Evolutionary conservation across 2,329 filamentous ascomycete genomes (phyloP), one percentile per base, ranked within the genome.

Genomic region (Cytospora piceicola): DNA sequence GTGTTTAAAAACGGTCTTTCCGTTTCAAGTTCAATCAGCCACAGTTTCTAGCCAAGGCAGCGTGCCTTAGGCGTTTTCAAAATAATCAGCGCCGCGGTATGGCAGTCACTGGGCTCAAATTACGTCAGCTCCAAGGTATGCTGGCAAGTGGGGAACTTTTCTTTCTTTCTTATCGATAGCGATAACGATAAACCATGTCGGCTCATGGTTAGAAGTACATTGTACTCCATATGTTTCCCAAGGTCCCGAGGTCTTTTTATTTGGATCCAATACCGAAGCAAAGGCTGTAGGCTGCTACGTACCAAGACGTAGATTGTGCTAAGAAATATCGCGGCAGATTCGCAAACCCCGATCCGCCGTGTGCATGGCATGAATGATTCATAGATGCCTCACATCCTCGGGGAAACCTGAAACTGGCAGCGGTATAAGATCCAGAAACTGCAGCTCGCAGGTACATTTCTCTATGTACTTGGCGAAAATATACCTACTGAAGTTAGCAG

Each of bases 321-420:
- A 15, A 29, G 29, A 30, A 32, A 22, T 42, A 27, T 49, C 53
- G 51, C 39, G n/a, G 12, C 53, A 54, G 51, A 36, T 36, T 22
- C n/a, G 22, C 53, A 63, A 20, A 30, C 3, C n/a, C 20, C 39
- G 42, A 32, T 36, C 53, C 61, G 36, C 53, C 11, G 61, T 62
- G 36, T 34, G 56, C 60, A 54, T 63, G 53, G 53, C 42, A n/a
- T n/a, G n/a, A 46, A n/a, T 46, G 42, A 20, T 46, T 9, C 3
- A 5, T n/a, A 9, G 42, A 46, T 46, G 42, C 7, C 42, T 46
- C 42, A n/a, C 42, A n/a, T 46, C 42, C 17, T 46, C 17, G 17
- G 42, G 46, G 46, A 24, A 49, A 24, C n/a, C n/a, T 49, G 46
- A 49, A 22, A 24, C 46, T 5, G 14, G 11, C n/a, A 22, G n/a